Percentiles rank a stretch among this genome's conserved stretches.
Evolutionary conservation across 352 stramenopile genomes (phyloP).

Genomic region (Globisporangium echinulatum): DNA sequence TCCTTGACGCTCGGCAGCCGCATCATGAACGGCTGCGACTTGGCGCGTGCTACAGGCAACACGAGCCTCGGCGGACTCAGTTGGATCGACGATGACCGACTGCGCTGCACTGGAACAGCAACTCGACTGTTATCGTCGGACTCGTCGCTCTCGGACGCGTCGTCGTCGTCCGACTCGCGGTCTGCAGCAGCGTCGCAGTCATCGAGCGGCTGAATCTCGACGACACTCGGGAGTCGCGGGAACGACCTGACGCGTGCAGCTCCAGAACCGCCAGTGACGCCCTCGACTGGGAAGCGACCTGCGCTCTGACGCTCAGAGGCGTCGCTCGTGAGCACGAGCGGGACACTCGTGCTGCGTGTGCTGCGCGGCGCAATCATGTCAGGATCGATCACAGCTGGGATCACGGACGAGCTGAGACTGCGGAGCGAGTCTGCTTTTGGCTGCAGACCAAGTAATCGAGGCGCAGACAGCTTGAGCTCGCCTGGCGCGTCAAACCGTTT

Average conservation of each 20-base stretch:
- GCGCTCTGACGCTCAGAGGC: slow-evolving; percentile 1
- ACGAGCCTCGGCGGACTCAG: slow-evolving; percentile 5
- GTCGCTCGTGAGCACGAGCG: slow-evolving; percentile 9
- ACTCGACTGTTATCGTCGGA: not conserved
- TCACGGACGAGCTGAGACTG: slow-evolving; percentile 21
- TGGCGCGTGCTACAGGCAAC: slow-evolving; percentile 16
- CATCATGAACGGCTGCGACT: slow-evolving; percentile 21
- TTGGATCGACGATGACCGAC: slow-evolving; percentile 22
- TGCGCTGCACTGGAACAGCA: not conserved
- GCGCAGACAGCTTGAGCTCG: no score
- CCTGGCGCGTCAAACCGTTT: no score
- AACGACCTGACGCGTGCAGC: slow-evolving; percentile 6
- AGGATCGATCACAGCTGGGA: slow-evolving; percentile 1
- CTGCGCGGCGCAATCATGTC: not conserved
- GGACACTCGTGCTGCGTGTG: slow-evolving; percentile 20
- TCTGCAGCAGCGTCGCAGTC: slow-evolving; percentile 5
- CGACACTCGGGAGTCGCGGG: slow-evolving; percentile 12
- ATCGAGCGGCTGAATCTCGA: slow-evolving; percentile 11
- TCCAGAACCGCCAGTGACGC: not conserved
- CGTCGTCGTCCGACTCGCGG: slow-evolving; percentile 6
- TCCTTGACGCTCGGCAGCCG: slow-evolving; percentile 32
- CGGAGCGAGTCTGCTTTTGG: slow-evolving; percentile 3
- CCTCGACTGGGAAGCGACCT: slow-evolving; percentile 9
- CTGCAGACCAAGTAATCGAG: not conserved
- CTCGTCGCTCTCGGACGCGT: slow-evolving; percentile 11